Conservation (phyloP, 768 basidiomycete species). For the Tylopilus sp. region DNA sequence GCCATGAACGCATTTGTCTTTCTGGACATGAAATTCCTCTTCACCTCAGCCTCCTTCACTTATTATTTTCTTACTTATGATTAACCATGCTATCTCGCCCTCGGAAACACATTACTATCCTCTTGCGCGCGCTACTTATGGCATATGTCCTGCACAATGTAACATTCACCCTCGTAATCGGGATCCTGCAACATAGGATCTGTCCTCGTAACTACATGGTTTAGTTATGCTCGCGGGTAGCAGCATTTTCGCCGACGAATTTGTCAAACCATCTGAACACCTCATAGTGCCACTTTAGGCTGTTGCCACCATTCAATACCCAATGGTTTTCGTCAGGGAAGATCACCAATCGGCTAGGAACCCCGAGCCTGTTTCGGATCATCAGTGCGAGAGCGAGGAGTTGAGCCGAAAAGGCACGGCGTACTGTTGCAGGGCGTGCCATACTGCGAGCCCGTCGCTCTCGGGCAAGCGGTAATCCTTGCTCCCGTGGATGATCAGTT, state of each 20-base stretch:
- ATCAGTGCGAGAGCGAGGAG: not conserved
- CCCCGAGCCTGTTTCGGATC: conserved; percentile 45
- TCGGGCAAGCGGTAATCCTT: conserved; percentile 89
- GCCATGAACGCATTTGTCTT: conserved; percentile 4
- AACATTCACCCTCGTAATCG: conserved; percentile 4
- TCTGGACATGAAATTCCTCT: not conserved
- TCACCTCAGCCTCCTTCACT: conserved; percentile 2
- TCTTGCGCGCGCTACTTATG: not conserved
- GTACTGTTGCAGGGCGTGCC: conserved; percentile 83
- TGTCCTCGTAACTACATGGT: not conserved
- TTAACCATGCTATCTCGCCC: conserved; percentile 3
- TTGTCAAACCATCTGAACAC: conserved; percentile 87
- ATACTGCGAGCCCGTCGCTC: conserved; percentile 77
- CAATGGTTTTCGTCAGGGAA: conserved; percentile 94
- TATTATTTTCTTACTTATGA: conserved; percentile 12
- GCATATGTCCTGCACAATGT: conserved; percentile 6
- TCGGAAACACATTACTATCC: conserved; percentile 9
- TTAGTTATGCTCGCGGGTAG: conserved; percentile 12
- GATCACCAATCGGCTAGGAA: conserved; percentile 74
- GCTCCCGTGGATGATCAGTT: conserved; percentile 81
- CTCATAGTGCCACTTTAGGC: conserved; percentile 94
- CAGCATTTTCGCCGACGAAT: conserved; percentile 45
- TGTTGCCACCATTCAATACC: conserved; percentile 80
- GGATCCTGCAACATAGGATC: not conserved
- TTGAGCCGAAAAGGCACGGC: conserved; percentile 28